phyloP scores from a whole-genome alignment of 768 basidiomycete genomes.

The Mrakia blollopis region DNA sequence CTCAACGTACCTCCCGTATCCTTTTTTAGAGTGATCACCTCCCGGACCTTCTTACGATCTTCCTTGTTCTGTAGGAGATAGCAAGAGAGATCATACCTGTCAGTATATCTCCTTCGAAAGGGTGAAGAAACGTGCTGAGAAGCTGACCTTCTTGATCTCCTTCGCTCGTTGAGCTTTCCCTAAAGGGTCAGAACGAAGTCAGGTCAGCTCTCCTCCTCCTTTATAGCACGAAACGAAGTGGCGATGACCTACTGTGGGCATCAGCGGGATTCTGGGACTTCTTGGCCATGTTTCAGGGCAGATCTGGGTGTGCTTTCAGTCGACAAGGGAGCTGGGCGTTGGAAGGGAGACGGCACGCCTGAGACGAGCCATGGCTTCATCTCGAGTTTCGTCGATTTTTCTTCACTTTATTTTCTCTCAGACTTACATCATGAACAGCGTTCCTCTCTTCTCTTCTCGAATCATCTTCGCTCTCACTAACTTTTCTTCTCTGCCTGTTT shows the following conservation, averaged over 20 bases:
- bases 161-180: slow-evolving; percentile 91
- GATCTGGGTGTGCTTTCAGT: too few relatives aligned
- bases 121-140: slow-evolving; percentile 12
- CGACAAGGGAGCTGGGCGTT: too few relatives aligned
- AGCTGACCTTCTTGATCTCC: slow-evolving; percentile 83
- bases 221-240: neutral
- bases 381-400: too few relatives aligned
- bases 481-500: too few relatives aligned
- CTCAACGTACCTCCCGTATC: slow-evolving; percentile 67
- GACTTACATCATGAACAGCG: too few relatives aligned
- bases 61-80: slow-evolving; percentile 72
- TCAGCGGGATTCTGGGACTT: slow-evolving; percentile 92
- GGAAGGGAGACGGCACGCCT: too few relatives aligned
- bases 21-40: slow-evolving; percentile 89
- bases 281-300: slow-evolving; percentile 60
- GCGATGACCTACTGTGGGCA: slow-evolving; percentile 66
- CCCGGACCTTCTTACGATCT: slow-evolving; percentile 70
- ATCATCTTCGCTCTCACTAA: too few relatives aligned
- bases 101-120: neutral
- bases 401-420: too few relatives aligned
- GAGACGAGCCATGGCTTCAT: too few relatives aligned
- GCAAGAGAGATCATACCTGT: slow-evolving; percentile 9
- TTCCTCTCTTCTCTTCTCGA: too few relatives aligned
- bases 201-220: neutral
- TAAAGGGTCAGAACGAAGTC: slow-evolving; percentile 40